These are phyloP conservation scores for Haberlea rhodopensis DNA, from an alignment of 257 asterid species.

Conservation along the genomic window DNA sequence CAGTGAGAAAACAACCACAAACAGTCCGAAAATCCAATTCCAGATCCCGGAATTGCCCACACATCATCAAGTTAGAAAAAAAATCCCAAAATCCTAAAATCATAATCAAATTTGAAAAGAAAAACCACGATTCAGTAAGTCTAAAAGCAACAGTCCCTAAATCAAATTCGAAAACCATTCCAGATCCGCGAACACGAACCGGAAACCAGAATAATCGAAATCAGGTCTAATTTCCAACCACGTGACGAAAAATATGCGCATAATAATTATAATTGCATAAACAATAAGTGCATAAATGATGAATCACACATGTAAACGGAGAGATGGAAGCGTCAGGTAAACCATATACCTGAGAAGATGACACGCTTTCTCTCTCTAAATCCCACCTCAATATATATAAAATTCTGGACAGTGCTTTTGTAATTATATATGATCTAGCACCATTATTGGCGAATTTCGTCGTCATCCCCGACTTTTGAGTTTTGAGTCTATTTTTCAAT, in stretches of 20 bases:
- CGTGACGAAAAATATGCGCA: background rate
- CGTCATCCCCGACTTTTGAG: no score
- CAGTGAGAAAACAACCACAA: background rate
- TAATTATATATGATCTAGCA: no score
- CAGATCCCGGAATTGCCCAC: background rate
- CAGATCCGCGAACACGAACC: constrained; percentile 23
- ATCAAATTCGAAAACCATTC: constrained; percentile 3
- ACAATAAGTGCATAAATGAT: background rate
- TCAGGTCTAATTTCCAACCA: constrained; percentile 22
- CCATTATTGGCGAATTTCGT: no score
- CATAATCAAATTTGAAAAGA: background rate
- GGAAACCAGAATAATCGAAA: constrained; percentile 19
- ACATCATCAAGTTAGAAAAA: background rate
- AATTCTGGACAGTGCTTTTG: background rate
- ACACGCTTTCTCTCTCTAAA: constrained; percentile 37
- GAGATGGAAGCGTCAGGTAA: no score
- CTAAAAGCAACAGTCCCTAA: background rate
- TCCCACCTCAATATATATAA: constrained; percentile 2
- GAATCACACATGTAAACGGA: background rate
- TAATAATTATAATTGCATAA: background rate
- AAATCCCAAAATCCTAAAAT: constrained; percentile 3
- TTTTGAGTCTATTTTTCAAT: no score
- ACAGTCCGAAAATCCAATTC: background rate
- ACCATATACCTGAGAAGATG: constrained; percentile 36
- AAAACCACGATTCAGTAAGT: background rate